Base-by-base conservation (phyloP, 176 grass and related monocot species). In the Tillandsia fasciculata region DNA sequence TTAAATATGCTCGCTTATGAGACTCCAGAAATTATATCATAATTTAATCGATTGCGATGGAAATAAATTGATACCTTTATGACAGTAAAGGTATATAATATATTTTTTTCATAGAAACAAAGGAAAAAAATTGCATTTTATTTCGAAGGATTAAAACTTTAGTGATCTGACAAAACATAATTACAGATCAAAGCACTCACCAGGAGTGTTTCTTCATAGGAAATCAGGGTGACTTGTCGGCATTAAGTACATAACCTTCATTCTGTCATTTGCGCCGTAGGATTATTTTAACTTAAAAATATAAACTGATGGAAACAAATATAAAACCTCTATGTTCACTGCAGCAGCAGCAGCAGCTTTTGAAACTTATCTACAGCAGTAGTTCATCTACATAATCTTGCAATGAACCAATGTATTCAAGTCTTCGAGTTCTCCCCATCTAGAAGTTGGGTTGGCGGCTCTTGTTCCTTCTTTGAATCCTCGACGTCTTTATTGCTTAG, bases 401-500 rank as follows among this genome's bases (percentile, higher is more conserved):
- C 78, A 69, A 51, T 84, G 33, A 42, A 5, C 64, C 49, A 66
- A 51, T 1, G 57, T 68, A 64, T 78, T 57, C 70, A 42, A 42
- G 78, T 82, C 29, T 52, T 70, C 2, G 79, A 74, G 27, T 68
- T 67, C 20, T 68, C 77, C 0, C 52, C 65, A 1, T 70, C 52
- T 14, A 79, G 83, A 48, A 86, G 77, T 70, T 65, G 83, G 15
- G 63, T 89, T 53, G 77, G 80, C 4, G 74, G 83, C 8, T 89
- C 70, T 67, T 83, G 67, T 11, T 85, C 73, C 57, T 83, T 81
- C 72, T 78, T 96, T 47, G 86, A 15, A 73, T 96, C 64, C 63
- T 96, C 91, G 3, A 86, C 79, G 14, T 81, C 78, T 57, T 88
- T 79, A 17, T 72, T 80, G 80, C 79, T 88, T 20, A 96, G 70